phyloP scores from a whole-genome alignment of 768 basidiomycete genomes.

The Agrocybe pediades region DNA sequence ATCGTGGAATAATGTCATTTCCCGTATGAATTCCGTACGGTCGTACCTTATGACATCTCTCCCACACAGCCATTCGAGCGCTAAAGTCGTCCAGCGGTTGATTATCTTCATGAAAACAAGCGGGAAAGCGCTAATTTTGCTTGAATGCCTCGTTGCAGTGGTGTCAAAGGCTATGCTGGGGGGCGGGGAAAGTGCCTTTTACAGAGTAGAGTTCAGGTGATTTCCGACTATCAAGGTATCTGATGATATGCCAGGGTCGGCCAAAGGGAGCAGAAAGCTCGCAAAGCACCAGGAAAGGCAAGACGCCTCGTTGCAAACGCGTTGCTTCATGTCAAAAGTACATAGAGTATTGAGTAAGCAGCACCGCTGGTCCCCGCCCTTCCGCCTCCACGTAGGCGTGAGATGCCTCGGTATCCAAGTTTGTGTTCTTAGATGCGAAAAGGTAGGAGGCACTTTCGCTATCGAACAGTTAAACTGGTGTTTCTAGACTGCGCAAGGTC shows the following conservation, averaged over 20 bases:
- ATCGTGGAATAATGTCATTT: not conserved
- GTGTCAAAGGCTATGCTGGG: not conserved
- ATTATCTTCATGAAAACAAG: not conserved
- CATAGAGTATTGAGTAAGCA: not conserved
- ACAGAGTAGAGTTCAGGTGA: not conserved
- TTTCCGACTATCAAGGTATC: constrained; percentile 8
- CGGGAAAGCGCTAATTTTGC: constrained; percentile 4
- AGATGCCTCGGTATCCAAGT: not conserved
- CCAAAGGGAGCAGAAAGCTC: not conserved
- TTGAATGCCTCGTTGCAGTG: not conserved
- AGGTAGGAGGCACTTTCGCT: too few relatives aligned
- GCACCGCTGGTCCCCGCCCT: not conserved
- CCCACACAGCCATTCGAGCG: constrained; percentile 13
- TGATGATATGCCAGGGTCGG: not conserved
- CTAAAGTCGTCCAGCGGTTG: constrained; percentile 5
- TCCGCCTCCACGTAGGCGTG: too few relatives aligned
- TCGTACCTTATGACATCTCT: constrained; percentile 7
- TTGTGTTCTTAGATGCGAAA: too few relatives aligned
- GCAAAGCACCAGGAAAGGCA: constrained; percentile 7
- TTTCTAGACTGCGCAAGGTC: too few relatives aligned
- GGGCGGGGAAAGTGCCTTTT: not conserved
- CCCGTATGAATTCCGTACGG: not conserved
- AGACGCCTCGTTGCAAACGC: constrained; percentile 12
- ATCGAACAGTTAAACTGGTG: too few relatives aligned
- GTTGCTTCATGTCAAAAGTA: constrained; percentile 4